A percentile compares a stretch with the other conserved stretches of the same genome.
Conservation (phyloP, 2,329 filamentous ascomycete genomes). For the Cercospora sesami region DNA sequence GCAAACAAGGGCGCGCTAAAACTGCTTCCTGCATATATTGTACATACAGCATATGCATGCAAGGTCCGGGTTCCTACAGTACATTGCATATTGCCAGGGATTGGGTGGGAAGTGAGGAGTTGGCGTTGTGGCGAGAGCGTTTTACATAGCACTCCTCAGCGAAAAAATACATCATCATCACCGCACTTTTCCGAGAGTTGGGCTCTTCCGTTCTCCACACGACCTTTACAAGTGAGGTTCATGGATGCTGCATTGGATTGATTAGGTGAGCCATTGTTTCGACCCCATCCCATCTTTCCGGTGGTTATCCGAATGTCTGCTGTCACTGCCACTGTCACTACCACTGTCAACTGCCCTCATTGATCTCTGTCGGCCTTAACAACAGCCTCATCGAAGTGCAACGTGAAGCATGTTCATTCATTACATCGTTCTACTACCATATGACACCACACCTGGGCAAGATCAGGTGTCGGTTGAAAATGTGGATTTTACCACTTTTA, state of each 20-base stretch:
- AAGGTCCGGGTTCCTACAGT: slow-evolving; percentile 14
- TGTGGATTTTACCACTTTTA: not conserved
- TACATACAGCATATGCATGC: slow-evolving; percentile 6
- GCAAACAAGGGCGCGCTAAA: not conserved
- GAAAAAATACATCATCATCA: not conserved
- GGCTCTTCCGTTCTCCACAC: not conserved
- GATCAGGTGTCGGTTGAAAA: no score
- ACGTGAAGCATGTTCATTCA: no score
- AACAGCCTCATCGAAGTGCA: no score
- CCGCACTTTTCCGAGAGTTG: not conserved
- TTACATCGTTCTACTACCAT: no score
- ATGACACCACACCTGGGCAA: no score
- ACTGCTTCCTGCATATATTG: slow-evolving; percentile 9
- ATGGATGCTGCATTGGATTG: slow-evolving; percentile 9
- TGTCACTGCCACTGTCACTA: not conserved
- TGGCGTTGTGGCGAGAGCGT: not conserved
- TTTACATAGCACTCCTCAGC: not conserved
- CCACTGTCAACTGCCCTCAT: not conserved
- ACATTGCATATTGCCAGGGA: slow-evolving; percentile 7
- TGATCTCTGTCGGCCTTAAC: not conserved
- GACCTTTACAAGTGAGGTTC: not conserved
- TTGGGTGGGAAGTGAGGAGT: not conserved
- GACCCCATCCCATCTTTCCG: not conserved
- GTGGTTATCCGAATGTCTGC: not conserved
- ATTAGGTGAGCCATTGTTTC: not conserved